Conservation (phyloP, 208 protist genomes). For the Crithidia mellificae region DNA sequence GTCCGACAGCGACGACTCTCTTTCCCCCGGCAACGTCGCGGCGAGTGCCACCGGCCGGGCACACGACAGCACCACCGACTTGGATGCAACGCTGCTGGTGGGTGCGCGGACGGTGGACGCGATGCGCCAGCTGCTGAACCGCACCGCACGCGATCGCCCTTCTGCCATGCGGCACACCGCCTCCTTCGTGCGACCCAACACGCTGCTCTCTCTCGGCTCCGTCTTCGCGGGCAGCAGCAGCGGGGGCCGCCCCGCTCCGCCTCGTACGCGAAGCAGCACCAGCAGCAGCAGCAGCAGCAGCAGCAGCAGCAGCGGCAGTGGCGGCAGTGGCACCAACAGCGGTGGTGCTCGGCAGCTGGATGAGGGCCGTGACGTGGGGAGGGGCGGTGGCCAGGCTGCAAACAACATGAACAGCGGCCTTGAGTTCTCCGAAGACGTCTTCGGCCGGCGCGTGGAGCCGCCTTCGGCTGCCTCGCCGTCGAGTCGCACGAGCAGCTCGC, state of each 20-base stretch:
- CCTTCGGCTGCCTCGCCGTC: background rate
- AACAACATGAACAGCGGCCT: too few species aligned
- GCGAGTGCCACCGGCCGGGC: too few species aligned
- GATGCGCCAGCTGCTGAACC: slow-evolving; percentile 15
- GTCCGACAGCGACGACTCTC: background rate
- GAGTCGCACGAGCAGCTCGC: background rate
- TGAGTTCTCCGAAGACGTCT: slow-evolving; percentile 7
- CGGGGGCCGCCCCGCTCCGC: too few species aligned
- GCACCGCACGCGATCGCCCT: slow-evolving; percentile 2
- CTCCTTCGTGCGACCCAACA: slow-evolving; percentile 23
- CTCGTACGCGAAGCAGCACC: too few species aligned
- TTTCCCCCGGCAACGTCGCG: background rate
- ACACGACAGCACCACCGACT: background rate
- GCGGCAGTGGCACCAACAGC: background rate
- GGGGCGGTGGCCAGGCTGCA: background rate
- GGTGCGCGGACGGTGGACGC: slow-evolving; percentile 10
- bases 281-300: background rate
- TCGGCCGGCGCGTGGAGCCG: background rate
- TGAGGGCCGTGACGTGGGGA: background rate
- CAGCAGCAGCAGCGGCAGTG: background rate
- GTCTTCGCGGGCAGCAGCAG: background rate
- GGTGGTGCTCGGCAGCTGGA: background rate
- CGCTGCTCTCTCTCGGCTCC: background rate
- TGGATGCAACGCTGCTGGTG: background rate
- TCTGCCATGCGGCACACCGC: background rate